Evolutionary conservation across 352 stramenopile genomes (phyloP).

Genomic region (Hyaloperonospora brassicae): DNA sequence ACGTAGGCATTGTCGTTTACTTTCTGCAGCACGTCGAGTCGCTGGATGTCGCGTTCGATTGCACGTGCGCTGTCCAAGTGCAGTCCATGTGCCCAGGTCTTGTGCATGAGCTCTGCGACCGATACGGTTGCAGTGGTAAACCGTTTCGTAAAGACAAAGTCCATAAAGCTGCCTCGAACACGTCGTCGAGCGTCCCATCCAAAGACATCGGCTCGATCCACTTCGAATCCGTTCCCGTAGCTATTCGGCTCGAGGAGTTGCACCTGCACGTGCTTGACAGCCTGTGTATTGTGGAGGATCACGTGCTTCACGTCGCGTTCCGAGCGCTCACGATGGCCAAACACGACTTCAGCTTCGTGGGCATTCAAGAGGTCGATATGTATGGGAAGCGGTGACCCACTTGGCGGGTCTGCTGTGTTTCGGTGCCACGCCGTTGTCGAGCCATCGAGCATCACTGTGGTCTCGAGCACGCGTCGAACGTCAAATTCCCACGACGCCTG

Average conservation of each 20-base stretch:
- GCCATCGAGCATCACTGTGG: constrained; percentile 24
- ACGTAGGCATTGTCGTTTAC: constrained; percentile 34
- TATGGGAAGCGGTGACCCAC: constrained; percentile 16
- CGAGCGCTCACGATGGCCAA: constrained; percentile 28
- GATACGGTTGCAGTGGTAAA: constrained; percentile 23
- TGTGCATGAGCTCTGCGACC: constrained; percentile 35
- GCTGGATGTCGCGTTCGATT: constrained; percentile 41
- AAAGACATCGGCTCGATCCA: constrained; percentile 32
- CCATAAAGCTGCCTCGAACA: constrained; percentile 34
- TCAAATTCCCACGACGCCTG: constrained; percentile 42
- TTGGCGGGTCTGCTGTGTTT: constrained; percentile 3
- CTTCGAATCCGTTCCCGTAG: background rate
- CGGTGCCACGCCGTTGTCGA: constrained; percentile 10
- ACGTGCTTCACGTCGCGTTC: constrained; percentile 33
- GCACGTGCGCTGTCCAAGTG: constrained; percentile 28
- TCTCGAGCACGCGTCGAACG: constrained; percentile 42
- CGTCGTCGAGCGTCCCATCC: constrained; percentile 37
- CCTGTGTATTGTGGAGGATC: constrained; percentile 31
- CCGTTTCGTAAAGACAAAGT: constrained; percentile 40
- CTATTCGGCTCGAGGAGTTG: background rate
- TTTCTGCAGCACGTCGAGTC: constrained; percentile 43
- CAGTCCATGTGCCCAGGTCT: constrained; percentile 38
- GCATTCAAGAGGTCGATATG: constrained; percentile 20
- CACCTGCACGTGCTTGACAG: constrained; percentile 26
- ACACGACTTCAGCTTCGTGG: constrained; percentile 34